Percentiles rank a stretch among this genome's conserved stretches.
Evolutionary conservation across 2,329 filamentous ascomycete species (phyloP).

Genomic region (Chrysoporthe austroafricana): DNA sequence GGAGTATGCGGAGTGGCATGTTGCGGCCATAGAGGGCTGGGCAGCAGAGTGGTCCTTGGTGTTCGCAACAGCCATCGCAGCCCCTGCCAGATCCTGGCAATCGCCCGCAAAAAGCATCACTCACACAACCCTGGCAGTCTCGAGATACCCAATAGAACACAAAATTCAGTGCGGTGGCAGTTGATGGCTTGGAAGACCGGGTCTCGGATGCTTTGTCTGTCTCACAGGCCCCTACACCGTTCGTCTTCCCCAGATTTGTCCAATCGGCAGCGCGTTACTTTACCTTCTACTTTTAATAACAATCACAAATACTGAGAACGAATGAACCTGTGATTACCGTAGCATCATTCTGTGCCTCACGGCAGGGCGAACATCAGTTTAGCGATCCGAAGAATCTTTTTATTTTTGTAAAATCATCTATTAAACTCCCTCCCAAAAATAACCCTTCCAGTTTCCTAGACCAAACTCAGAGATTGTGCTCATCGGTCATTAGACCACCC

Average conservation of each 20-base stretch:
- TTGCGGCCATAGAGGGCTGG: conserved; percentile 19
- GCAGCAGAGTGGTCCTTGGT: background rate
- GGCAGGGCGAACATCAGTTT: background rate
- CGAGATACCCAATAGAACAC: background rate
- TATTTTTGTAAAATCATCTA: background rate
- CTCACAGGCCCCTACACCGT: too few species aligned
- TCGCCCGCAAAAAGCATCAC: background rate
- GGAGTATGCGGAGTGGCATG: conserved; percentile 25
- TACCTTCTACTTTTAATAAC: background rate
- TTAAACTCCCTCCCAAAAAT: background rate
- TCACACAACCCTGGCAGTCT: background rate
- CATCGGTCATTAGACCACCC: background rate
- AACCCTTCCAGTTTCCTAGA: background rate
- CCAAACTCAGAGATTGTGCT: background rate
- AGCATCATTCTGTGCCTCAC: background rate
- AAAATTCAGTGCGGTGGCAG: background rate
- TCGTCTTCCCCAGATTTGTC: too few species aligned
- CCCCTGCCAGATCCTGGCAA: background rate
- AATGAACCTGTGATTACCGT: background rate
- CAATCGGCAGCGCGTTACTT: too few species aligned
- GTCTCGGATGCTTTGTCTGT: too few species aligned
- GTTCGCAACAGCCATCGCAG: background rate
- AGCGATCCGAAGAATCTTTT: conserved; percentile 2
- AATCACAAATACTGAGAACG: background rate
- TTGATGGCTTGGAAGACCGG: background rate